These are phyloP conservation scores for Saccharomycopsis fibuligera DNA, from an alignment of 805 yeast genomes.

Conservation along the genomic window DNA sequence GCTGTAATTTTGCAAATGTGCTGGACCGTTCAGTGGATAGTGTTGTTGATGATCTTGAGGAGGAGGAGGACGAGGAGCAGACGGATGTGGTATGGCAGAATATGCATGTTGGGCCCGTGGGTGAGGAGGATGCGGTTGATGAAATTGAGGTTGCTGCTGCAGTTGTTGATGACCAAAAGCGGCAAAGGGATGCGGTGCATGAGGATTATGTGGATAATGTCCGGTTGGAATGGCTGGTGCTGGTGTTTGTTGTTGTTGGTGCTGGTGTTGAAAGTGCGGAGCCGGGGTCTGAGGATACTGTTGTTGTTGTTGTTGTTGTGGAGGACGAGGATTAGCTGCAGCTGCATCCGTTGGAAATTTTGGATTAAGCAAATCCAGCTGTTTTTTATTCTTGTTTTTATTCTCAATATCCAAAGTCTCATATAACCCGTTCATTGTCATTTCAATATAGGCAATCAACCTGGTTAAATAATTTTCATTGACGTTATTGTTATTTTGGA, in stretches of 20 bases:
- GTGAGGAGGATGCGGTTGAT: neutral
- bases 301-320: neutral
- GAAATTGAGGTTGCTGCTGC: neutral
- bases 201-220: neutral
- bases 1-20: too few species aligned
- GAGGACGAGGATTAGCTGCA: neutral
- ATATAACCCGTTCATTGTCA: slow-evolving; percentile 16
- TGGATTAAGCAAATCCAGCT: neutral
- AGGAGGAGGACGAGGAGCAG: neutral
- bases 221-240: neutral
- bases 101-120: neutral
- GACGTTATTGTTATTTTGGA: slow-evolving; percentile 8
- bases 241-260: neutral
- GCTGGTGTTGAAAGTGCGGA: neutral
- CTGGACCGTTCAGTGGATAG: too few species aligned
- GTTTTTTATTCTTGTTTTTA: neutral
- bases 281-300: neutral
- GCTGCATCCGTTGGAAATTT: too few species aligned
- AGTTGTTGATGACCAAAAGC: neutral
- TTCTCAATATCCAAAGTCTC: slow-evolving; percentile 7
- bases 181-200: neutral
- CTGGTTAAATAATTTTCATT: slow-evolving; percentile 17
- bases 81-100: neutral
- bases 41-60: too few species aligned
- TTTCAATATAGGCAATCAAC: slow-evolving; percentile 16